Evolutionary conservation across 2,329 filamentous ascomycete genomes (phyloP), one percentile per base, ranked within the genome.

Genomic region (Fusarium virguliforme): DNA sequence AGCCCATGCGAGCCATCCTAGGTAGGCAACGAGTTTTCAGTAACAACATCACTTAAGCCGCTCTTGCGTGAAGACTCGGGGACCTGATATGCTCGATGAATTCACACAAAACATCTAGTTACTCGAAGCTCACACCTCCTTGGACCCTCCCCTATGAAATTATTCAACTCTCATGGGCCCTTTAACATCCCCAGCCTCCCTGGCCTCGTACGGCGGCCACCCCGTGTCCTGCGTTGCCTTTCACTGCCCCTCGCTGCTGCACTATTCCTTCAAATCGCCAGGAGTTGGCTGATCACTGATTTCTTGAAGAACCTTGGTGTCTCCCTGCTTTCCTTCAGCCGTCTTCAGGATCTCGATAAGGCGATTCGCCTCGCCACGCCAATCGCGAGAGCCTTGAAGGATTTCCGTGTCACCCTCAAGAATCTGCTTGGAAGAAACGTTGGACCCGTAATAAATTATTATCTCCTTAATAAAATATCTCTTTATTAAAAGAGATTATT

Each of bases 381-480:
- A 54, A 7, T 37, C 32, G 2, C 26, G 18, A 2, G 34, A 54
- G 4, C 32, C 51, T 24, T 35, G 12, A 24, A 22, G 12, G 2
- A 51, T 34, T 9, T 32, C 18, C 4, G 12, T 9, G 13, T 54
- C 34, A 18, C 65, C 65, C 43, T 43, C 43, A 40, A 71, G 41
- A 13, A 71, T 69, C 28, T 61, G 41, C 15, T 38, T 56, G 15
- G 34, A 37, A 18, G 60, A 18, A 30, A 71, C 43, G 15, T 46
- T 55, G 5, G 41, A 84, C 13, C 88, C 87, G 75, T 93, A 94
- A 75, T 93, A 93, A 12, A n/a, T n/a, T n/a, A n/a, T n/a, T n/a
- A n/a, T n/a, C n/a, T n/a, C n/a, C n/a, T n/a, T n/a, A n/a, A n/a
- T n/a, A n/a, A n/a, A n/a, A n/a, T n/a, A n/a, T n/a, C n/a, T n/a